Conservation (phyloP, 495 filamentous ascomycete species). For the Penicillium angulare region DNA sequence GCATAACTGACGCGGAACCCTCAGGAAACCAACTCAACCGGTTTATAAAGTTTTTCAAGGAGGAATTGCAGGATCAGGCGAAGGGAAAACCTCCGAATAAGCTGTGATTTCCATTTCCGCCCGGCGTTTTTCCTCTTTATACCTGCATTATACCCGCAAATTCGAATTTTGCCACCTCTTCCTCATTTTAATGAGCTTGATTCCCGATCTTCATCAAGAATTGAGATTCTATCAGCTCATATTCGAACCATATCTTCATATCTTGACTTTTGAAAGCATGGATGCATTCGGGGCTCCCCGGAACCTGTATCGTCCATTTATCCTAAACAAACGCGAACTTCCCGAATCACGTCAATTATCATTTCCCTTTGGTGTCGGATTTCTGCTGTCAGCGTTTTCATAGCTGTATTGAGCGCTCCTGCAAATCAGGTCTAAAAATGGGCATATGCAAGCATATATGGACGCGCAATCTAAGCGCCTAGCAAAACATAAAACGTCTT, state of each 20-base stretch:
- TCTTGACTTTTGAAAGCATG: not conserved
- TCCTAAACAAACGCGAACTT: too few relatives aligned
- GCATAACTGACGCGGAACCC: slow-evolving; percentile 12
- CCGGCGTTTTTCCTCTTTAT: slow-evolving; percentile 1
- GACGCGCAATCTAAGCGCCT: not conserved
- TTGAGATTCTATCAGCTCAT: too few relatives aligned
- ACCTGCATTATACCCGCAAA: slow-evolving; percentile 8
- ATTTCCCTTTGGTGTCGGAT: too few relatives aligned
- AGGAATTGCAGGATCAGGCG: slow-evolving; percentile 59
- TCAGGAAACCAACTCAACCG: slow-evolving; percentile 30
- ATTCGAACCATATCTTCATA: not conserved
- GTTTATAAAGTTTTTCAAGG: slow-evolving; percentile 56
- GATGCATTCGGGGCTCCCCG: too few relatives aligned
- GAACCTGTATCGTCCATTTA: too few relatives aligned
- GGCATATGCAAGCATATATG: not conserved
- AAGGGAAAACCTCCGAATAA: slow-evolving; percentile 45
- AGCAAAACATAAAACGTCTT: not conserved
- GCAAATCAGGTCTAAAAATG: not conserved
- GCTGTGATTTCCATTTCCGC: slow-evolving; percentile 18
- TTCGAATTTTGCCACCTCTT: not conserved
- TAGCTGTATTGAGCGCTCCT: too few relatives aligned
- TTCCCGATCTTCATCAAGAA: too few relatives aligned
- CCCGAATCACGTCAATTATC: too few relatives aligned
- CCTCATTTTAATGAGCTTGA: too few relatives aligned
- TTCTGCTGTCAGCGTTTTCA: too few relatives aligned